Conservation (phyloP, 1,139 yeast genomes). For the Suhomyces ambrosiae region DNA sequence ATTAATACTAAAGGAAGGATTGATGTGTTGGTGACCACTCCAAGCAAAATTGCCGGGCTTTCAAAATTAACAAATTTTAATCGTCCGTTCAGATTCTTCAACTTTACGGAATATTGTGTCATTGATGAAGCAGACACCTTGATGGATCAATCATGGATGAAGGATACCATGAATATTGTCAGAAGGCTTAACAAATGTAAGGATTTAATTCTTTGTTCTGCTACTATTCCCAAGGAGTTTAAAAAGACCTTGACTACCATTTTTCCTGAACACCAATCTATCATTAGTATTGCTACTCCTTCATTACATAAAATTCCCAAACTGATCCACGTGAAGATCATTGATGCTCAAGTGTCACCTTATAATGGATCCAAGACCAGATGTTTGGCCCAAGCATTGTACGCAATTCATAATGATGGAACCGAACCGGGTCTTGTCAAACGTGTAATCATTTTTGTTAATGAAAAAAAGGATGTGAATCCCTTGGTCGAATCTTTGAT, state of each 20-base stretch:
- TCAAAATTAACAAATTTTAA: constrained; percentile 45
- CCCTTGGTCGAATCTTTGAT: constrained; percentile 58
- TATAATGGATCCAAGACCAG: constrained; percentile 81
- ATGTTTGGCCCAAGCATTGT: constrained; percentile 85
- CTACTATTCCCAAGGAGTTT: constrained; percentile 84
- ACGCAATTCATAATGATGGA: constrained; percentile 82
- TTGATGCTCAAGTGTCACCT: constrained; percentile 76
- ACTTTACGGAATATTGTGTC: constrained; percentile 59
- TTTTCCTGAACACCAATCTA: constrained; percentile 61
- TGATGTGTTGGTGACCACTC: constrained; percentile 85
- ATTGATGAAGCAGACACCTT: constrained; percentile 97
- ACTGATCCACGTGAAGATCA: constrained; percentile 67
- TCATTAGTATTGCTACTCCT: constrained; percentile 71
- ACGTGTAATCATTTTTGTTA: constrained; percentile 85
- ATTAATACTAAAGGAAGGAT: constrained; percentile 50
- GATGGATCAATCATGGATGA: constrained; percentile 79
- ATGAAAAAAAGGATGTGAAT: constrained; percentile 65
- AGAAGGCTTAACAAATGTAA: constrained; percentile 54
- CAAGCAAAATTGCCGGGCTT: constrained; percentile 60
- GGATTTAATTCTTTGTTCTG: constrained; percentile 79
- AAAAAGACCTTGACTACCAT: constrained; percentile 59
- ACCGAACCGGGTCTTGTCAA: constrained; percentile 77
- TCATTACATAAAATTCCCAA: constrained; percentile 80
- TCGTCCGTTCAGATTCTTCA: constrained; percentile 50
- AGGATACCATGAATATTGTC: constrained; percentile 63